These are phyloP conservation scores for Coemansia sp. DNA, from an alignment of 192 early-diverging fungal genomes.

Conservation along the genomic window DNA sequence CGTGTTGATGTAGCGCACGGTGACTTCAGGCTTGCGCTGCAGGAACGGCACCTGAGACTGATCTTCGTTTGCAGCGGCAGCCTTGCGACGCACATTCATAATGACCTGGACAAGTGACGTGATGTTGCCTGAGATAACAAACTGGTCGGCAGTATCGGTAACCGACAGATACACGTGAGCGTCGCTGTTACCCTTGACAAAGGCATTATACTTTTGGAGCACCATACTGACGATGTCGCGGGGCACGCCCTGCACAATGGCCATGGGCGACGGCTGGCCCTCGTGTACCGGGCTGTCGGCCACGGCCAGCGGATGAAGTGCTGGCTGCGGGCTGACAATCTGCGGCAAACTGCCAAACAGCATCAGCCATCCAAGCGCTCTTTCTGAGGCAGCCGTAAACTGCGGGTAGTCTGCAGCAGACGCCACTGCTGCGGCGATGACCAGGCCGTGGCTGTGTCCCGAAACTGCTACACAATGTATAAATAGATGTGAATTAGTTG, in stretches of 20 bases:
- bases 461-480: constrained; percentile 62
- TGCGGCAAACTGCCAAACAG: constrained; percentile 81
- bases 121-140: constrained; percentile 78
- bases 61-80: constrained; percentile 72
- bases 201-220: constrained; percentile 75
- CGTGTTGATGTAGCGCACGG: constrained; percentile 64
- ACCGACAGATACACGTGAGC: constrained; percentile 68
- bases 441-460: constrained; percentile 88
- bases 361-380: constrained; percentile 78
- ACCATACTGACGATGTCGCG: constrained; percentile 70
- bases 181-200: constrained; percentile 54
- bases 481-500: background rate
- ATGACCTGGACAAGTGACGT: constrained; percentile 83
- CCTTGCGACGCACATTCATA: constrained; percentile 78
- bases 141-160: constrained; percentile 72
- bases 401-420: constrained; percentile 63
- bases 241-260: constrained; percentile 71
- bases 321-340: constrained; percentile 68
- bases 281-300: constrained; percentile 78
- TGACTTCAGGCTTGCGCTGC: constrained; percentile 81
- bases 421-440: constrained; percentile 83
- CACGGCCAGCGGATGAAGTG: constrained; percentile 75
- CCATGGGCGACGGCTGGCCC: constrained; percentile 81
- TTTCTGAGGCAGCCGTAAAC: constrained; percentile 72
- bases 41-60: constrained; percentile 81